Evolutionary conservation across 2,329 filamentous ascomycete species (phyloP).

Genomic region (Monilinia vaccinii-corymbosi): DNA sequence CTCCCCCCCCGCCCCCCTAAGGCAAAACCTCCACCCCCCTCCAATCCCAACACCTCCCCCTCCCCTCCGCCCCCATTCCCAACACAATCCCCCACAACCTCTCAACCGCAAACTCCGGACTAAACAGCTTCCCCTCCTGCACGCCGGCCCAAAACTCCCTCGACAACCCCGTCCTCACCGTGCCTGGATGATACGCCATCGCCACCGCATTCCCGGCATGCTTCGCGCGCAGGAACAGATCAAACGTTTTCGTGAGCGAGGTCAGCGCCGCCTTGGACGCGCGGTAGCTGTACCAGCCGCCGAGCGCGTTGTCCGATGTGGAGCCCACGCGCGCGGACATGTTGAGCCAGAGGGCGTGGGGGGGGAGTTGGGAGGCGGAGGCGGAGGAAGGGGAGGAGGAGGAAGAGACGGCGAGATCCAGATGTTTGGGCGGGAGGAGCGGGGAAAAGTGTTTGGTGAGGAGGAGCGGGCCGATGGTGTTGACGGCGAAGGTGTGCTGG

Average conservation of each 20-base stretch:
- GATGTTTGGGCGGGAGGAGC: constrained; percentile 55
- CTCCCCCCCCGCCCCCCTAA: constrained; percentile 28
- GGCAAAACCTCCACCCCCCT: constrained; percentile 54
- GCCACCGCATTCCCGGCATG: constrained; percentile 55
- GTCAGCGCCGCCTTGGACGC: constrained; percentile 68
- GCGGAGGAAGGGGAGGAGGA: too few relatives aligned
- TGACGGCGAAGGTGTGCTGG: constrained; percentile 62
- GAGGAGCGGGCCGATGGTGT: constrained; percentile 64
- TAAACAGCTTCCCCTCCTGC: constrained; percentile 53
- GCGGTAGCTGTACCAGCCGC: constrained; percentile 78
- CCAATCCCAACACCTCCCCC: constrained; percentile 63
- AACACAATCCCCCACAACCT: constrained; percentile 52
- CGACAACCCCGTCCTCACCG: constrained; percentile 67
- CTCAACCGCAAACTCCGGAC: constrained; percentile 55
- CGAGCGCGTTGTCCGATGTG: constrained; percentile 60
- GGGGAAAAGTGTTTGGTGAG: constrained; percentile 66
- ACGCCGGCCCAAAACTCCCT: constrained; percentile 62
- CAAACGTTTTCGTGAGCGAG: constrained; percentile 61
- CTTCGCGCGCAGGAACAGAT: constrained; percentile 51
- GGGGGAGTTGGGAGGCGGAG: constrained; percentile 32
- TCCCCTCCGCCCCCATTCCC: constrained; percentile 37
- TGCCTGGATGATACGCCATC: constrained; percentile 69
- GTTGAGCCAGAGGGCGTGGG: constrained; percentile 56
- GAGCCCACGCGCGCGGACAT: constrained; percentile 74
- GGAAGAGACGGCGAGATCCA: constrained; percentile 29